Conservation (phyloP, 2,329 filamentous ascomycete genomes). For the Penicillium sp. region DNA sequence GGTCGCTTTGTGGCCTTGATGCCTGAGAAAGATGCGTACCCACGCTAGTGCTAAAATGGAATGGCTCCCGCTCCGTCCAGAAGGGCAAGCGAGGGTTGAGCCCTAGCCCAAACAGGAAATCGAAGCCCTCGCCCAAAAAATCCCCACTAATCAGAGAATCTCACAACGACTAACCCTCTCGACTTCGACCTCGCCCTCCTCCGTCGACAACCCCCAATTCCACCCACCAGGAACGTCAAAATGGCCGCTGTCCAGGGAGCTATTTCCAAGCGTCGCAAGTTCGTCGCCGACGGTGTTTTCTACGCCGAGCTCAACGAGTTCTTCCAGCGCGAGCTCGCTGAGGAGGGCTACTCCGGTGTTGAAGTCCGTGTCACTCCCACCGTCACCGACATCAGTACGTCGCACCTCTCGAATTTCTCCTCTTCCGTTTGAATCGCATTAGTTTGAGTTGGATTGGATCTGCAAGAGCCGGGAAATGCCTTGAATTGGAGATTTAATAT, state of each 20-base stretch:
- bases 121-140: conserved; percentile 35
- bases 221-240: conserved; percentile 42
- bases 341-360: conserved; percentile 99
- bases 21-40: conserved; percentile 9
- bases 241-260: conserved; percentile 55
- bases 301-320: conserved; percentile 99
- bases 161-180: conserved; percentile 34
- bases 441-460: conserved; percentile 10
- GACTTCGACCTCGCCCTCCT: conserved; percentile 37
- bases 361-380: conserved; percentile 99
- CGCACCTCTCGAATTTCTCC: conserved; percentile 23
- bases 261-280: conserved; percentile 63
- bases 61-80: conserved; percentile 21
- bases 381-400: conserved; percentile 94
- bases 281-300: conserved; percentile 98
- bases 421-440: conserved; percentile 18
- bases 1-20: conserved; percentile 3
- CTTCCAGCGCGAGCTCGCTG: conserved; percentile 99
- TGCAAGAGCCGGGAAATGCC: conserved; percentile 9
- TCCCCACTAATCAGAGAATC: conserved; percentile 43
- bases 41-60: conserved; percentile 19
- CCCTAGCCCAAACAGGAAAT: conserved; percentile 40
- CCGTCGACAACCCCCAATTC: conserved; percentile 37
- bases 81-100: conserved; percentile 42
- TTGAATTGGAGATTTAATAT: conserved; percentile 6